Conservation (phyloP, 2,329 filamentous ascomycete genomes). For the Xylaria arbuscula region DNA sequence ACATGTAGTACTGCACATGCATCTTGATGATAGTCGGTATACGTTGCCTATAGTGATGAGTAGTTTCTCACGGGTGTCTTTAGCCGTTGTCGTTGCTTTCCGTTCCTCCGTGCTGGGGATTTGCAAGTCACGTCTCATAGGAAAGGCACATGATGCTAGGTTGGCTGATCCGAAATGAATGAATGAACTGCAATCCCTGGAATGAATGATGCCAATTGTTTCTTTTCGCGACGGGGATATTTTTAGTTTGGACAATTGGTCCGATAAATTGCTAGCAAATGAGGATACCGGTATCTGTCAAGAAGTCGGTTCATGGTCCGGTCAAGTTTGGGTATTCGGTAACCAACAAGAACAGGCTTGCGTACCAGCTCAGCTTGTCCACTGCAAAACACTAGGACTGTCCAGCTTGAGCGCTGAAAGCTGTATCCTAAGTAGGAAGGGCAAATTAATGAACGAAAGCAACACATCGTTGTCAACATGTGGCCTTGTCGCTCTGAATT, state of each 20-base stretch:
- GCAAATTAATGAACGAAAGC: background rate
- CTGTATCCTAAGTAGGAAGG: too few relatives aligned
- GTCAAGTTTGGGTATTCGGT: background rate
- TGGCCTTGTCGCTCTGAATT: background rate
- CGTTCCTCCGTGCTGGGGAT: conserved; percentile 3
- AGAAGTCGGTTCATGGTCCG: background rate
- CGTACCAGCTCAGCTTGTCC: background rate
- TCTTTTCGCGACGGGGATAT: background rate
- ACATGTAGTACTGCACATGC: background rate
- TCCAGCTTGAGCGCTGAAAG: too few relatives aligned
- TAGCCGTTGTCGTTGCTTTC: conserved; percentile 1
- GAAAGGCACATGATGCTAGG: background rate
- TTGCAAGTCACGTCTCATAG: background rate
- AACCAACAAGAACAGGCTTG: background rate
- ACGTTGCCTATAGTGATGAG: background rate
- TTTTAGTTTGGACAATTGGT: background rate
- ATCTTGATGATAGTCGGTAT: background rate
- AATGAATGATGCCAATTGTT: background rate
- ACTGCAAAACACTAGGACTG: background rate
- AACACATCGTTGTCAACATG: background rate
- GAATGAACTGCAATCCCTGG: too few relatives aligned
- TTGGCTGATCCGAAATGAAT: background rate
- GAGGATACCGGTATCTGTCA: too few relatives aligned
- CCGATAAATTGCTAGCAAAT: too few relatives aligned
- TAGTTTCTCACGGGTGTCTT: conserved; percentile 7